These are phyloP conservation scores for Dalbergia cochinchinensis DNA, from an alignment of 306 rosid species.

Conservation along the genomic window DNA sequence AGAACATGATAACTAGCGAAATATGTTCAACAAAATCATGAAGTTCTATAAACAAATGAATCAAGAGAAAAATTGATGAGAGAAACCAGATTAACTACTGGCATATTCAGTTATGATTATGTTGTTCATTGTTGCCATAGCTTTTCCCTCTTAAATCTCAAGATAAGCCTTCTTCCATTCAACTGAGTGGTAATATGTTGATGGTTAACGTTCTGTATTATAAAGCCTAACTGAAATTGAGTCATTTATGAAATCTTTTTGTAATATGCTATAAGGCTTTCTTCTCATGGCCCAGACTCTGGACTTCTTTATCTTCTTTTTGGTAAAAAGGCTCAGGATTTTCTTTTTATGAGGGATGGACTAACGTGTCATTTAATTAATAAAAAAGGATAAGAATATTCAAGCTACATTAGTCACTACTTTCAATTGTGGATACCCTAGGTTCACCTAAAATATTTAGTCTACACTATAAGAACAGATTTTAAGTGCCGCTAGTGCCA, in stretches of 20 bases:
- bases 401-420: too few relatives aligned
- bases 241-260: constrained; percentile 6
- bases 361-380: too few relatives aligned
- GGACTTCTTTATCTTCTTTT: neutral
- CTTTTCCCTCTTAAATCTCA: neutral
- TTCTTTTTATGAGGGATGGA: too few relatives aligned
- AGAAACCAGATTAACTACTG: constrained; percentile 7
- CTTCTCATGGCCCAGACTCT: constrained; percentile 17
- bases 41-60: neutral
- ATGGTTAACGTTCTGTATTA: neutral
- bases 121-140: neutral
- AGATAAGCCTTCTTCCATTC: neutral
- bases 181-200: constrained; percentile 4
- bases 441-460: too few relatives aligned
- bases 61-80: constrained; percentile 10
- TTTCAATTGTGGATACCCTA: too few relatives aligned
- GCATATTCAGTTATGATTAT: constrained; percentile 4
- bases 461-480: too few relatives aligned
- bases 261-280: neutral
- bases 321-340: neutral
- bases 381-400: too few relatives aligned
- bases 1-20: constrained; percentile 1
- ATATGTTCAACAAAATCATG: constrained; percentile 4
- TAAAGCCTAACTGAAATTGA: constrained; percentile 31
- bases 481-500: too few relatives aligned